These are phyloP conservation scores for Dendrobium huoshanense DNA, from an alignment of 106 monocot genomes.

Conservation along the genomic window DNA sequence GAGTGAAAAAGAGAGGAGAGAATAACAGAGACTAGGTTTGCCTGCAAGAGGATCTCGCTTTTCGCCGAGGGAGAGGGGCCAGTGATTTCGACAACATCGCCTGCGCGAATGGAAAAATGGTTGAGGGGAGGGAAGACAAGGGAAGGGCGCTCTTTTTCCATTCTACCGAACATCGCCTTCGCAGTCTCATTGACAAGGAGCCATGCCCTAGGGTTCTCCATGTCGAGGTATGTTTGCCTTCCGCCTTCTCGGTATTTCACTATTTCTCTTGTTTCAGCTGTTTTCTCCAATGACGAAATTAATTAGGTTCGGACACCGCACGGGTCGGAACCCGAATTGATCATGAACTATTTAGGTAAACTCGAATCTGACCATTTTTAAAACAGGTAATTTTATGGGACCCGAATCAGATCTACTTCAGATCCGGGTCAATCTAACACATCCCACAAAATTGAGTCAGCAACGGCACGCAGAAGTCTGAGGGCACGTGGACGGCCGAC, in stretches of 20 bases:
- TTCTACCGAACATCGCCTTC: slow-evolving; percentile 31
- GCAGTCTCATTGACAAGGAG: slow-evolving; percentile 59
- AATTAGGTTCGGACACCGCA: too few relatives aligned
- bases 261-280: background rate
- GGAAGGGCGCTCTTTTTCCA: slow-evolving; percentile 37
- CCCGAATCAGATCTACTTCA: too few relatives aligned
- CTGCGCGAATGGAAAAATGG: slow-evolving; percentile 64
- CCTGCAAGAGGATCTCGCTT: slow-evolving; percentile 70
- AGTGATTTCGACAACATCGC: slow-evolving; percentile 87
- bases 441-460: too few relatives aligned
- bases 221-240: background rate
- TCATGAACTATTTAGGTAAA: too few relatives aligned
- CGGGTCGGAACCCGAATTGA: too few relatives aligned
- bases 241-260: background rate
- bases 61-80: slow-evolving; percentile 88
- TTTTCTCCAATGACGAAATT: too few relatives aligned
- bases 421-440: too few relatives aligned
- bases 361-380: too few relatives aligned
- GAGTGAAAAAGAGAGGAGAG: background rate
- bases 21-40: slow-evolving; percentile 8
- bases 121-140: slow-evolving; percentile 77
- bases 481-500: too few relatives aligned
- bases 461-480: too few relatives aligned
- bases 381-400: too few relatives aligned
- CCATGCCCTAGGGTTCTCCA: slow-evolving; percentile 32